These are phyloP conservation scores for Phoenix roebelenii DNA, from an alignment of 176 grass and related monocot genomes.

Conservation along the genomic window DNA sequence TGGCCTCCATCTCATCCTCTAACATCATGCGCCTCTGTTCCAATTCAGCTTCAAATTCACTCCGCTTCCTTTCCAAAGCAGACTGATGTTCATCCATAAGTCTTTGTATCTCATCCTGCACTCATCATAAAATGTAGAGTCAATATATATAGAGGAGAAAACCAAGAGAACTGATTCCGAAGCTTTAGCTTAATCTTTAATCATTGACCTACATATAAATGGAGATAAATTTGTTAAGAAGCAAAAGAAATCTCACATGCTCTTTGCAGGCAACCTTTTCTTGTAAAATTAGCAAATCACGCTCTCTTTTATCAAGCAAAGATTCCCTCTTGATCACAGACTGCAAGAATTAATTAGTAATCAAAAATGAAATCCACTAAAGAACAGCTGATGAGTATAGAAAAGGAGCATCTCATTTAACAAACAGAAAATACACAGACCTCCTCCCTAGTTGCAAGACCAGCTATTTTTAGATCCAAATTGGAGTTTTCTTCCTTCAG, in stretches of 20 bases:
- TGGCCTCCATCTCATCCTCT: slow-evolving; percentile 37
- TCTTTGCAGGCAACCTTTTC: slow-evolving; percentile 70
- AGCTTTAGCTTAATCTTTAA: too few relatives aligned
- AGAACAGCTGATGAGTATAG: too few relatives aligned
- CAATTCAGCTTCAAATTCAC: slow-evolving; percentile 64
- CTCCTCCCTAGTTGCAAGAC: slow-evolving; percentile 63
- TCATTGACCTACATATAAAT: too few relatives aligned
- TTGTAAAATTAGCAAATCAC: slow-evolving; percentile 71
- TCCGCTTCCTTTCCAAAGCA: slow-evolving; percentile 34
- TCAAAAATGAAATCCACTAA: too few relatives aligned
- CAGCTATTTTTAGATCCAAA: slow-evolving; percentile 56
- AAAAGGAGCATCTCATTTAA: neutral
- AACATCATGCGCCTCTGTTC: slow-evolving; percentile 34
- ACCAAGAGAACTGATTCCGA: too few relatives aligned
- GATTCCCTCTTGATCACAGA: slow-evolving; percentile 56
- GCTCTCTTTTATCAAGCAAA: slow-evolving; percentile 62
- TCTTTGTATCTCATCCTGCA: slow-evolving; percentile 72
- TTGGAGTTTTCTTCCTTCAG: slow-evolving; percentile 54
- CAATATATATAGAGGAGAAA: neutral
- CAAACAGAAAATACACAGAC: slow-evolving; percentile 17
- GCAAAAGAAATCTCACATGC: slow-evolving; percentile 31
- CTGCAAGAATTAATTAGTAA: slow-evolving; percentile 29
- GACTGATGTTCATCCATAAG: slow-evolving; percentile 50
- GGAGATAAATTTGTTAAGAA: too few relatives aligned
- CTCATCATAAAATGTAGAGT: slow-evolving; percentile 3